A percentile compares a stretch with the other conserved stretches of the same genome.
Conservation (phyloP, 2,329 filamentous ascomycete genomes). For the Botrytis fragariae region DNA sequence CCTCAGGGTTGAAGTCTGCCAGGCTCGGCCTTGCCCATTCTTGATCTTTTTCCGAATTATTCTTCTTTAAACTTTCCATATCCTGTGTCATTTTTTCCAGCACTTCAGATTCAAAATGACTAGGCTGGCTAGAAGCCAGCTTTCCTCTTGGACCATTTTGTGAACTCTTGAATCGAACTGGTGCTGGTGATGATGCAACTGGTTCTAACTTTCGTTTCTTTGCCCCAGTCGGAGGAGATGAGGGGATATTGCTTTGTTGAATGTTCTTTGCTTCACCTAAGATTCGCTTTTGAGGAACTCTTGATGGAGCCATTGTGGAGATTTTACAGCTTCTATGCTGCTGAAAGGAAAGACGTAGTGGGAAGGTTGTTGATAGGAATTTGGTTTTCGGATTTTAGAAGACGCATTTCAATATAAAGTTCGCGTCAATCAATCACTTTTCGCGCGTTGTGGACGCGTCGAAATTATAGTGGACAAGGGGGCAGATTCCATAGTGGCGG, state of each 20-base stretch:
- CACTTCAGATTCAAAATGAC: constrained; percentile 88
- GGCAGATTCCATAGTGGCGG: background rate
- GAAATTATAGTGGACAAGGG: constrained; percentile 19
- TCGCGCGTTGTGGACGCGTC: constrained; percentile 21
- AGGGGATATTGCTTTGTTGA: constrained; percentile 50
- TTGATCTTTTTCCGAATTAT: constrained; percentile 90
- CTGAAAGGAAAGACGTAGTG: background rate
- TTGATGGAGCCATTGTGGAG: constrained; percentile 38
- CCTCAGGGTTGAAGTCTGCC: constrained; percentile 58
- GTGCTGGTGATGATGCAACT: constrained; percentile 50
- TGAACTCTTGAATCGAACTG: constrained; percentile 59
- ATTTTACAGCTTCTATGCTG: constrained; percentile 11
- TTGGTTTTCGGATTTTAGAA: background rate
- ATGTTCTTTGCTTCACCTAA: constrained; percentile 65
- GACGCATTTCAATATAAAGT: constrained; percentile 5
- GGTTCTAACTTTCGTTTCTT: constrained; percentile 85
- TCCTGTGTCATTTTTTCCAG: constrained; percentile 96
- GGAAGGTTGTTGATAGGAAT: background rate
- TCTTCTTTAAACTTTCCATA: constrained; percentile 78
- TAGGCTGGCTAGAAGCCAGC: constrained; percentile 71
- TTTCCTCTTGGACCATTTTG: constrained; percentile 61
- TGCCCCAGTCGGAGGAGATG: constrained; percentile 46
- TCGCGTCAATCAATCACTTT: constrained; percentile 10
- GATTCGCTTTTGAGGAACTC: constrained; percentile 69
- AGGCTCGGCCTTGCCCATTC: constrained; percentile 74